Evolutionary conservation across 1,284 basidiomycete genomes (phyloP), one percentile per base, ranked within the genome.

Genomic region (Peniophora sp.): DNA sequence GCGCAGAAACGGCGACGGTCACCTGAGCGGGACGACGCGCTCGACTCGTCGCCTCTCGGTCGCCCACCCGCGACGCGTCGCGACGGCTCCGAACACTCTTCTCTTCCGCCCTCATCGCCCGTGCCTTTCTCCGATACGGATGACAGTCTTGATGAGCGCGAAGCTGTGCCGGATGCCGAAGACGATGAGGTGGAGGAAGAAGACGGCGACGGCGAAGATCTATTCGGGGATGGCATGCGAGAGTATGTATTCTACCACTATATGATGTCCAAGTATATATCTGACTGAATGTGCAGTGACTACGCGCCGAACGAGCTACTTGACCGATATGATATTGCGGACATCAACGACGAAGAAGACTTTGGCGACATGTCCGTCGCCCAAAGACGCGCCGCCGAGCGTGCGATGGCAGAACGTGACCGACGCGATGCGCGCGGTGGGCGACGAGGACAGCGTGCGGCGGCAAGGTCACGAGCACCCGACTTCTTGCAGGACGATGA

Each of bases 201-300:
- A 8, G 81, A 87, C 5, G 92, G 81, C 18, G 91, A 94, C 22
- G 93, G 92, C 34, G 95, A 97, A 66, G 95, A 99, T 70, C 80
- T 99, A 23, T 98, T 96, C 68, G 91, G 80, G 43, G 86, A 96
- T 14, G 77, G 76, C 62, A 70, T 92, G 56, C 74, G 80, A 57
- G 83, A 81, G 92, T 95, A 60, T 63, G 85, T 75, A 36, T 64
- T 24, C 24, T 18, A 34, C 47, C 36, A 44, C 49, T 48, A 15
- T 46, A 42, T n/a, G n/a, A n/a, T n/a, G n/a, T n/a, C n/a, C 35
- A 48, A 43, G 46, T 45, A 48, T 50, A 39, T 52, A 45, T 53
- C 36, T 36, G 50, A 22, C 47, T 48, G 50, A 51, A 24, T 47
- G 37, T 44, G 18, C 52, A 96, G 94, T 52, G 96, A 99, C 63